Percentiles rank a stretch among this genome's conserved stretches.
Conservation (phyloP, 139 green algal genomes). For the Ettlia oleoabundans region DNA sequence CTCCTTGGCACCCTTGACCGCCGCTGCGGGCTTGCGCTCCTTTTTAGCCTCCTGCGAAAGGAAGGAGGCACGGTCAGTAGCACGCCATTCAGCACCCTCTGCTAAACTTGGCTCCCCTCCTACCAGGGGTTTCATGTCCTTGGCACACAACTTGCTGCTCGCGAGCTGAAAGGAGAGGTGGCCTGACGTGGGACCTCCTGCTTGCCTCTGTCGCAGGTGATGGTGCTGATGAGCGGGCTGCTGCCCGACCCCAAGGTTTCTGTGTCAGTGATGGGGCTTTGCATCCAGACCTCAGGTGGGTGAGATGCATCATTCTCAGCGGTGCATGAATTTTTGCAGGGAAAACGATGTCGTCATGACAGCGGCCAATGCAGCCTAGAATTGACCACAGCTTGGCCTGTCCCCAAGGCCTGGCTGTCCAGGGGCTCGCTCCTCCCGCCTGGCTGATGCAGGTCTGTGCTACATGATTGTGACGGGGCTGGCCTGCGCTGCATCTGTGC, state of each 20-base stretch:
- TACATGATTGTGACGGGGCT: constrained; percentile 23
- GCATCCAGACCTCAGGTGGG: constrained; percentile 20
- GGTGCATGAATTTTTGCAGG: too few relatives aligned
- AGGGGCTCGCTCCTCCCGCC: background rate
- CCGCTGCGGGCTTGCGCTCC: background rate
- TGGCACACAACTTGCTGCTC: too few relatives aligned
- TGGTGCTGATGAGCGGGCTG: constrained; percentile 31
- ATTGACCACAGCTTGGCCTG: too few relatives aligned
- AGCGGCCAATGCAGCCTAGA: too few relatives aligned
- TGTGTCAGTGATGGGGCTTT: constrained; percentile 18
- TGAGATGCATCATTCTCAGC: background rate
- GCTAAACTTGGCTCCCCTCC: too few relatives aligned
- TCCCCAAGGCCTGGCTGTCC: background rate
- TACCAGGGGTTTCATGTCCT: too few relatives aligned
- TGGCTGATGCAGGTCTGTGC: background rate
- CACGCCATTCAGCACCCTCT: too few relatives aligned
- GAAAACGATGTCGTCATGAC: too few relatives aligned
- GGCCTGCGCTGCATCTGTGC: background rate
- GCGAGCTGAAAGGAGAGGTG: too few relatives aligned
- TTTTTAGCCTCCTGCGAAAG: too few relatives aligned
- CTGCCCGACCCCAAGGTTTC: constrained; percentile 26
- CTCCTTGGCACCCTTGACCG: too few relatives aligned
- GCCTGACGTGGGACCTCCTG: background rate
- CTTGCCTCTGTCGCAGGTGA: constrained; percentile 9
- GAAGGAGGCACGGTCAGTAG: too few relatives aligned